A percentile compares a stretch with the other conserved stretches of the same genome.
These are phyloP conservation scores for Aspergillus clavatus DNA, from an alignment of 2,329 filamentous ascomycete genomes.

Conservation along the genomic window DNA sequence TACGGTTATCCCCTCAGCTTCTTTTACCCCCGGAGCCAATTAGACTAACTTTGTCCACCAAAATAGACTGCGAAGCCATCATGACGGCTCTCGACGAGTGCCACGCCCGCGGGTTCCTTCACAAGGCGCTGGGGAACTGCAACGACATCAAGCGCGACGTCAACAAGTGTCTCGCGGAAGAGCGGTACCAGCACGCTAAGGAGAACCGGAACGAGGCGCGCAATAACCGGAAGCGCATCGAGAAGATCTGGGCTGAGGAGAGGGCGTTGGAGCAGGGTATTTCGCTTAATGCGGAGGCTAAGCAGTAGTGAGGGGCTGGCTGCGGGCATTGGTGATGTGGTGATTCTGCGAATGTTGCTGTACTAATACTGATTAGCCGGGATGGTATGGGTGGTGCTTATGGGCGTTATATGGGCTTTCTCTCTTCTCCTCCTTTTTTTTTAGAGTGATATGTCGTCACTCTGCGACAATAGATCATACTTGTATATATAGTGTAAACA, in stretches of 20 bases:
- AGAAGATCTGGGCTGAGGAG: slow-evolving; percentile 69
- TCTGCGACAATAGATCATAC: not conserved
- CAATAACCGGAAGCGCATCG: slow-evolving; percentile 67
- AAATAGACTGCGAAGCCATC: slow-evolving; percentile 83
- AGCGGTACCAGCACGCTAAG: slow-evolving; percentile 72
- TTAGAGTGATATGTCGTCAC: not conserved
- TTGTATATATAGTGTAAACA: not conserved
- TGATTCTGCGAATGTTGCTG: not conserved
- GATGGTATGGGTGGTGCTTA: slow-evolving; percentile 9
- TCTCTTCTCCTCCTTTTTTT: slow-evolving; percentile 6
- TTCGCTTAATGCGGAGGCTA: not conserved
- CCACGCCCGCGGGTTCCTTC: slow-evolving; percentile 85
- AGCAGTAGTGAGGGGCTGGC: not conserved
- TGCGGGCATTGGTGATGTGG: not conserved
- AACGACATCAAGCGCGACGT: slow-evolving; percentile 80
- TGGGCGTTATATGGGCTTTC: slow-evolving; percentile 3
- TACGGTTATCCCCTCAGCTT: slow-evolving; percentile 41
- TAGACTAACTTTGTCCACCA: slow-evolving; percentile 7
- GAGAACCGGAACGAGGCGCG: slow-evolving; percentile 68
- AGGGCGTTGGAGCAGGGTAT: slow-evolving; percentile 21
- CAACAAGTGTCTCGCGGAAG: slow-evolving; percentile 75
- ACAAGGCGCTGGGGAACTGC: slow-evolving; percentile 87
- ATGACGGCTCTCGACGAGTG: slow-evolving; percentile 94
- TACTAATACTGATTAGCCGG: not conserved
- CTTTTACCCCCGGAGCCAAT: slow-evolving; percentile 1